Evolutionary conservation across 139 green algal species (phyloP).

Genomic region (Edaphochlamys debaryana): DNA sequence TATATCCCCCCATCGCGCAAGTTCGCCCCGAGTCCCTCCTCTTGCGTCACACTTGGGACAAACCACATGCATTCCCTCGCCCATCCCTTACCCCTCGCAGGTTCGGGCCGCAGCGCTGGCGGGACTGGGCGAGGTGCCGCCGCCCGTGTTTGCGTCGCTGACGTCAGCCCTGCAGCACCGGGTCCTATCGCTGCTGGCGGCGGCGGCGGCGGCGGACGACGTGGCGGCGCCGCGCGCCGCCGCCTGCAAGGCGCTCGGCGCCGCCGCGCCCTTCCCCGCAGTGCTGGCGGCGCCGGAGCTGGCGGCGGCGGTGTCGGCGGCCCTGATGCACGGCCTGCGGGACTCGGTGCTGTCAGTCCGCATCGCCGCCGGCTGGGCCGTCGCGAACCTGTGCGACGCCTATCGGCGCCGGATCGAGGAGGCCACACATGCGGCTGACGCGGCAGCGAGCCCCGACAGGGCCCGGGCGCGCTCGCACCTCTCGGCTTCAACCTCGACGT

Average conservation of each 20-base stretch:
- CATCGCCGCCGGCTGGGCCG: slow-evolving; percentile 58
- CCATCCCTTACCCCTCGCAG: background rate
- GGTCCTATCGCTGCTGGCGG: slow-evolving; percentile 35
- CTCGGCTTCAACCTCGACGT: background rate
- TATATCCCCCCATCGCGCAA: too few species aligned
- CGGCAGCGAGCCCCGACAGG: background rate
- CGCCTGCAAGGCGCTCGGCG: slow-evolving; percentile 56
- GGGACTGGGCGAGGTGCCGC: slow-evolving; percentile 15
- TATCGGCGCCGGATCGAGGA: background rate
- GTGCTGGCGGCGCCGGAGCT: slow-evolving; percentile 8
- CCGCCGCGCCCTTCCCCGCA: slow-evolving; percentile 7
- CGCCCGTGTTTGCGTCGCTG: slow-evolving; percentile 31
- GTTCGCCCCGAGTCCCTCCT: too few species aligned
- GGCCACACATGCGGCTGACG: too few species aligned
- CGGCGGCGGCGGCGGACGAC: slow-evolving; percentile 15
- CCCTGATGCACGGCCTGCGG: background rate
- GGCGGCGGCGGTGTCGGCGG: background rate
- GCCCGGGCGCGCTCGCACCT: background rate
- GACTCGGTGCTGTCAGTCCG: slow-evolving; percentile 59
- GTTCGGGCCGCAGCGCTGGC: slow-evolving; percentile 13
- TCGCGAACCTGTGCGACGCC: slow-evolving; percentile 67
- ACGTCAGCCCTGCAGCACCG: slow-evolving; percentile 19
- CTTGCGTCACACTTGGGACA: too few species aligned
- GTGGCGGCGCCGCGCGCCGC: slow-evolving; percentile 57
- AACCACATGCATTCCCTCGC: background rate